Conservation (phyloP, 2,329 filamentous ascomycete genomes). For the Fusarium penzigii region DNA sequence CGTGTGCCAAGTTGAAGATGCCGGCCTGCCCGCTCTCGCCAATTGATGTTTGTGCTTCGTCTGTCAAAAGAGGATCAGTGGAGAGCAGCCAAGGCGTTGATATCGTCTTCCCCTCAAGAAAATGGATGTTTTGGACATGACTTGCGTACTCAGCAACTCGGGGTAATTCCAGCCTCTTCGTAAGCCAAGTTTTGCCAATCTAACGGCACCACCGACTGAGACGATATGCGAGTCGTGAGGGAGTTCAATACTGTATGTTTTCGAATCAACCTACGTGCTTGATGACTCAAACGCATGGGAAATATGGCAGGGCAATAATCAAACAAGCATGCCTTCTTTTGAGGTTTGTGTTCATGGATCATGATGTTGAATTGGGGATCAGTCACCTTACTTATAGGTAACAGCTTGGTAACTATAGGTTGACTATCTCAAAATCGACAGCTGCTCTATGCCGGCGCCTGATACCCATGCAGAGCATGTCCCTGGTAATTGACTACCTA, state of each 20-base stretch:
- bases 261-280: background rate
- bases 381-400: too few relatives aligned
- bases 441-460: too few relatives aligned
- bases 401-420: too few relatives aligned
- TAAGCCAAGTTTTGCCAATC: background rate
- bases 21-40: constrained; percentile 21
- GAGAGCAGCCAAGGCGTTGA: constrained; percentile 9
- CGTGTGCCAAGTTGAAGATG: constrained; percentile 24
- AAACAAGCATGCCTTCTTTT: too few relatives aligned
- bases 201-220: background rate
- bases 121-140: too few relatives aligned
- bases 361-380: too few relatives aligned
- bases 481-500: too few relatives aligned
- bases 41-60: constrained; percentile 13
- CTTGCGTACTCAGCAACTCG: background rate
- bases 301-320: too few relatives aligned
- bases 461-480: too few relatives aligned
- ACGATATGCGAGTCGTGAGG: background rate
- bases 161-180: background rate
- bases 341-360: too few relatives aligned
- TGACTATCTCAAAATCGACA: too few relatives aligned
- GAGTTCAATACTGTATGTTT: background rate
- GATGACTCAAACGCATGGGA: too few relatives aligned
- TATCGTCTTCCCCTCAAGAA: constrained; percentile 2
- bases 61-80: constrained; percentile 15